phyloP scores from a whole-genome alignment of 2,329 filamentous ascomycete genomes.

The Conoideocrella luteorostrata region DNA sequence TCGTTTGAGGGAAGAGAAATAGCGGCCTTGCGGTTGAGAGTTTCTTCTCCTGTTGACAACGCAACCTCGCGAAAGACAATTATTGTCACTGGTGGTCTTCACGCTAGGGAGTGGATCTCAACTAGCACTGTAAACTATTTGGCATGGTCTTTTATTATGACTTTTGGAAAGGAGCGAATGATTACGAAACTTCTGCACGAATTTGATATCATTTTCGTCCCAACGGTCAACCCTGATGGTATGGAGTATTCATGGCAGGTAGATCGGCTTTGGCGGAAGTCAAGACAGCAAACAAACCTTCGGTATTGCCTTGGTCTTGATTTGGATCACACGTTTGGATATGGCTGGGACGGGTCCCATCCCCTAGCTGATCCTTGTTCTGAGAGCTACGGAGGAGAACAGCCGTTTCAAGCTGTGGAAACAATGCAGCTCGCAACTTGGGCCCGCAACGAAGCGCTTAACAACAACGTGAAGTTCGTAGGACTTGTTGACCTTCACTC shows the following conservation, averaged over 20 bases:
- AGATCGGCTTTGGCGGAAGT: conserved; percentile 93
- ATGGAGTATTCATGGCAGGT: conserved; percentile 90
- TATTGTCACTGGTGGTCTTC: conserved; percentile 76
- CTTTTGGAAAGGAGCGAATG: conserved; percentile 64
- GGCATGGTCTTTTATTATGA: conserved; percentile 80
- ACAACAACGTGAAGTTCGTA: conserved; percentile 71
- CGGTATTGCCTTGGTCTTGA: conserved; percentile 84
- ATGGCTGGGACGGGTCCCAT: conserved; percentile 68
- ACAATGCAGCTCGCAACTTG: conserved; percentile 69
- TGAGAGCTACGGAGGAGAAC: conserved; percentile 78
- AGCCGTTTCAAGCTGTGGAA: conserved; percentile 79
- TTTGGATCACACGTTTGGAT: conserved; percentile 80
- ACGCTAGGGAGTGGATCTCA: conserved; percentile 95
- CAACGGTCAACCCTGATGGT: conserved; percentile 86
- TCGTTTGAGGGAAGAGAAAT: conserved; percentile 86
- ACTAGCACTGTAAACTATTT: conserved; percentile 86
- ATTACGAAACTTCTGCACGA: conserved; percentile 74
- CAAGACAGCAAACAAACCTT: conserved; percentile 74
- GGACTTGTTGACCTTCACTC: conserved; percentile 87
- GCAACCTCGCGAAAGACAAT: conserved; percentile 62
- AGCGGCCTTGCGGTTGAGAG: conserved; percentile 69
- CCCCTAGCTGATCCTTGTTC: conserved; percentile 75
- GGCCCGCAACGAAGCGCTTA: conserved; percentile 72
- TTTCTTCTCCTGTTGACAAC: conserved; percentile 36
- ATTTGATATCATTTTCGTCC: conserved; percentile 85